Evolutionary conservation across 2,329 filamentous ascomycete genomes (phyloP), one percentile per base, ranked within the genome.

Genomic region (Claviceps cyperi): DNA sequence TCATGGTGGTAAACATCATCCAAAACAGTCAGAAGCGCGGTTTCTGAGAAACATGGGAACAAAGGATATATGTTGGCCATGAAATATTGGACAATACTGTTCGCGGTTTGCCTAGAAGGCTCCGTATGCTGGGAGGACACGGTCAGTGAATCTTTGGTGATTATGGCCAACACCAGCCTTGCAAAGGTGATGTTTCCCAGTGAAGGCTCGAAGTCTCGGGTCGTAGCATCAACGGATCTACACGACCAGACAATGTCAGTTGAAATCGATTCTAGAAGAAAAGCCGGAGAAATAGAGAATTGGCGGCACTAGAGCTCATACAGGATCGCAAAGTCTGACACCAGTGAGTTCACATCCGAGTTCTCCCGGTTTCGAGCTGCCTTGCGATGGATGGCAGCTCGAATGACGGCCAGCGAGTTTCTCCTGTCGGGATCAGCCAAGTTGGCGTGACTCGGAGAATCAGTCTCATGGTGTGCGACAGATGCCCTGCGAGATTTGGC

Each of bases 311-410:
- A 19, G 15, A 28, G 46, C 6, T 38, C 83, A 66, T 64, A 94
- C 81, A 96, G 69, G 60, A 88, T 91, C 49, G 90, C 90, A 72
- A 97, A 95, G 60, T 95, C 90, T 1, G 90, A 94, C 21, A 96
- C 86, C 2, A 97, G 72, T 49, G 92, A 84, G 66, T 96, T 91
- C 49, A 96, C 88, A 63, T 94, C 87, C 0, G 83, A 85, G 44
- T 86, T 84, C 64, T 96, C 91, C 43, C 78, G 73, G 57, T 70
- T 76, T 51, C 75, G 70, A n/a, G 75, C 78, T 17, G 78, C 80
- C 58, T 82, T 83, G 39, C 78, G 77, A 59, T 80, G 75, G 47
- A 83, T 81, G 40, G 78, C 78, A 38, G 76, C 78, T 43, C 75
- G 72, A 52, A 83, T 83, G 21, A 69, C 72, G 2, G 78, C 77